A percentile compares a stretch with the other conserved stretches of the same genome.
Conservation (phyloP, 306 rosid genomes). For the Prunus kanzakura region DNA sequence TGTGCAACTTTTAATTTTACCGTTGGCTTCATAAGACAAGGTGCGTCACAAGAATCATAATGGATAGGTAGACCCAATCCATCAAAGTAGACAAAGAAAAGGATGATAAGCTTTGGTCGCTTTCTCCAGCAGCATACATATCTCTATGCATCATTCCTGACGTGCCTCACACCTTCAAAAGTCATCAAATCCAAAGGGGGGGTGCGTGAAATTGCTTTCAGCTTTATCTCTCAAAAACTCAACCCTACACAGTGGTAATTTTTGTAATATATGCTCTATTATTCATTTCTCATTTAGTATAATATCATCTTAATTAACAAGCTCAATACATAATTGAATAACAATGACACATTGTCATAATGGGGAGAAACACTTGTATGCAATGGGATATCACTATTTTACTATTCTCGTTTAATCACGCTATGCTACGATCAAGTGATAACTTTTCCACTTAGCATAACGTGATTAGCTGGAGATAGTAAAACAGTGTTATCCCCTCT, state of each 20-base stretch:
- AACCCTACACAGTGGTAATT: not conserved
- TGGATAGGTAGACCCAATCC: not conserved
- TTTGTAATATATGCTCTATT: not conserved
- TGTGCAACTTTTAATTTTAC: not conserved
- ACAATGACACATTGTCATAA: not conserved
- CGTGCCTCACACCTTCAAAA: slow-evolving; percentile 12
- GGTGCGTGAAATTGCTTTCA: not conserved
- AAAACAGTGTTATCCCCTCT: no score
- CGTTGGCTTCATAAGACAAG: not conserved
- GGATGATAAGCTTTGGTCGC: not conserved
- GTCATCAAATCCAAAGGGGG: not conserved
- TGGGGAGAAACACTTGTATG: no score
- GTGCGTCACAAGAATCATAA: not conserved
- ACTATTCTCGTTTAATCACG: no score
- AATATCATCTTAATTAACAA: not conserved
- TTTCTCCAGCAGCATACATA: not conserved
- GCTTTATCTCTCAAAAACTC: not conserved
- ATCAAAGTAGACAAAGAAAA: not conserved
- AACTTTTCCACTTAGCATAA: no score
- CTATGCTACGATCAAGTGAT: no score
- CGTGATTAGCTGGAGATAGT: rapidly evolving
- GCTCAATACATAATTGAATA: not conserved
- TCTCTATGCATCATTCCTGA: not conserved
- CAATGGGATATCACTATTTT: rapidly evolving
- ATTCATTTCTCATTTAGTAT: not conserved